Percentiles rank a stretch among this genome's conserved stretches.
Conservation (phyloP, 345 rosid genomes). For the Pelargonium nanum region DNA sequence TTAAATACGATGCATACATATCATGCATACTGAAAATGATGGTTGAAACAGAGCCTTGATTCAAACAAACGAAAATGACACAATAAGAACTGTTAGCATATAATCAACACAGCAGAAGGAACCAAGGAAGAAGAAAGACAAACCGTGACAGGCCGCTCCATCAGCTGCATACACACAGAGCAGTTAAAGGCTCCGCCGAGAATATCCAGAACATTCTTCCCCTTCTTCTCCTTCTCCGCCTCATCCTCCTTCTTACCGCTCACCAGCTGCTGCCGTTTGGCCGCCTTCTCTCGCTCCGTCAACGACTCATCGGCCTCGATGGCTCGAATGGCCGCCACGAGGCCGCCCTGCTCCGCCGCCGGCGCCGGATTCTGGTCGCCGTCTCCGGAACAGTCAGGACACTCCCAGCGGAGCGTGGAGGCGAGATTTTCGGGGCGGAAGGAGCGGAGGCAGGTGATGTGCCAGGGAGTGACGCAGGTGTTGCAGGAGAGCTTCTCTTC, state of each 20-base stretch:
- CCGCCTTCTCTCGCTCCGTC: constrained; percentile 45
- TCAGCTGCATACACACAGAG: constrained; percentile 48
- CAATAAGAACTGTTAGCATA: no score
- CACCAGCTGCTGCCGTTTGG: constrained; percentile 39
- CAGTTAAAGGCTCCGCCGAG: constrained; percentile 36
- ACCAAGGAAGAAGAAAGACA: constrained; percentile 2
- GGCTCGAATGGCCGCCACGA: constrained; percentile 38
- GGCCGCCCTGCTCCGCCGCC: constrained; percentile 20
- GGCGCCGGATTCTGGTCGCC: constrained; percentile 15
- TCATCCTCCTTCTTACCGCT: constrained; percentile 23
- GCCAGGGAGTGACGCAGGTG: constrained; percentile 71
- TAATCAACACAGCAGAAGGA: no score
- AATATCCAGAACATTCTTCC: constrained; percentile 21
- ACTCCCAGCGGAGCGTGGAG: constrained; percentile 42
- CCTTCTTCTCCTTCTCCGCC: constrained; percentile 12
- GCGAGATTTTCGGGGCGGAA: constrained; percentile 31
- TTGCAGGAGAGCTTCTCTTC: constrained; percentile 47
- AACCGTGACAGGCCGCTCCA: constrained; percentile 68
- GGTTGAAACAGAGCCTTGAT: no score
- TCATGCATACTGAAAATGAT: no score
- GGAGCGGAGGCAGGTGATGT: constrained; percentile 39
- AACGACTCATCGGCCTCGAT: constrained; percentile 43
- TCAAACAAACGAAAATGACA: background rate
- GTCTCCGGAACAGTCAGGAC: constrained; percentile 48
- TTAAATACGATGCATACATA: no score